These are phyloP conservation scores for Pyricularia sp. DNA, from an alignment of 2,329 filamentous ascomycete genomes.

Conservation along the genomic window DNA sequence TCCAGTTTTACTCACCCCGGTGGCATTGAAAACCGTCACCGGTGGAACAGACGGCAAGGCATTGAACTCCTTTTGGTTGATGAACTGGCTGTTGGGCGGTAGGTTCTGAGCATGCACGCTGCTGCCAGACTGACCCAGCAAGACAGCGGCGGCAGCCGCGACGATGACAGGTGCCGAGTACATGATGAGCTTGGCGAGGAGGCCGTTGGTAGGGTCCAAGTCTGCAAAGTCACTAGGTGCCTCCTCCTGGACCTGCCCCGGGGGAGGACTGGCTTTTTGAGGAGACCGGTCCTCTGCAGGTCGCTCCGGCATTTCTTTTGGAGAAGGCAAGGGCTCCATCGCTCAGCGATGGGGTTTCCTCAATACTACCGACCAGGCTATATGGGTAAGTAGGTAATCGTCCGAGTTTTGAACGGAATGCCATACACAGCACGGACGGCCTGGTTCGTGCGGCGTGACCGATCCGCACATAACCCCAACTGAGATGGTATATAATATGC, in stretches of 20 bases:
- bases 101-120: not conserved
- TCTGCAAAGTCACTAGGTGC: not conserved
- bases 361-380: not conserved
- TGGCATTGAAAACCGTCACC: constrained; percentile 21
- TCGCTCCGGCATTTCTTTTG: not conserved
- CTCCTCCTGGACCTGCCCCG: not conserved
- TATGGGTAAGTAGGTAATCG: not conserved
- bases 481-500: not conserved
- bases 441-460: not conserved
- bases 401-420: not conserved
- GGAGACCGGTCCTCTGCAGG: not conserved
- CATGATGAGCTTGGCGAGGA: not conserved
- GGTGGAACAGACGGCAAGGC: constrained; percentile 25
- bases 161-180: not conserved
- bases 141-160: not conserved
- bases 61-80: constrained; percentile 31
- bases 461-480: not conserved
- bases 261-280: not conserved
- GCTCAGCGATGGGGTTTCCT: not conserved
- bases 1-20: constrained; percentile 16
- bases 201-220: not conserved
- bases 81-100: constrained; percentile 26
- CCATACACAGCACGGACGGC: not conserved
- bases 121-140: not conserved
- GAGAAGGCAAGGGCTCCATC: not conserved